Base-by-base conservation (phyloP, 768 basidiomycete genomes). In the Terana coerulea region DNA sequence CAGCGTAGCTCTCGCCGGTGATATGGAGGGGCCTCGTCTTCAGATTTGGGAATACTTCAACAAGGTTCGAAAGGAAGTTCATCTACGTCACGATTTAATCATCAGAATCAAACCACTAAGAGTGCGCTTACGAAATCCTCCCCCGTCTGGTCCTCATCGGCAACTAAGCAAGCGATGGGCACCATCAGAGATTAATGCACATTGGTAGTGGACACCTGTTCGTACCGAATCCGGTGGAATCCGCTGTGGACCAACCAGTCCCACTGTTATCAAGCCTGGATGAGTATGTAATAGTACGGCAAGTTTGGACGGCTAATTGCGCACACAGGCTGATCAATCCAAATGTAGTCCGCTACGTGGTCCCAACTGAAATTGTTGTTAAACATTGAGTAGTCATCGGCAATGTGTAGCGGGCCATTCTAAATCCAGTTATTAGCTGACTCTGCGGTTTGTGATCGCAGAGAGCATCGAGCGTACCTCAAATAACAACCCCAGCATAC, bases 1-100 rank as follows among this genome's bases (percentile, higher is more conserved):
- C 88, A 14, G 88, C 79, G 64, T 88, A 88, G 59, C 84, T 86
- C 66, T 89, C 88, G 6, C 88, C 88, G 0, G 78, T 80, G 33
- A 90, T 60, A 63, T 84, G 69, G 28, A 89, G 72, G 15, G 88
- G 87, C 29, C 88, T 79, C 1, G 69, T 77, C n/a, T 78, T 79
- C 25, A 89, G 73, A 59, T 74, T 73, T 15, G 87, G 88, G 65
- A 90, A 90, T 5, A 88, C 80, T 58, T 83, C 84, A 59, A 87
- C 83, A 4, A 88, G 69, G 61, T 89, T 89, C 25, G 64, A 67
- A 36, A 90, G 64, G 63, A 89, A 89, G n/a, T 83, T 84, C 71
- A 88, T 78, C 87, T 89, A 34, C 8, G 36, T 22, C 39, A 21
- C 12, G 47, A 24, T 21, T 5, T 19, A 5, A 12, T 3, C 31